These are phyloP conservation scores for Saccharomyces hybrid DNA, from an alignment of 1,139 yeast species.

Conservation along the genomic window DNA sequence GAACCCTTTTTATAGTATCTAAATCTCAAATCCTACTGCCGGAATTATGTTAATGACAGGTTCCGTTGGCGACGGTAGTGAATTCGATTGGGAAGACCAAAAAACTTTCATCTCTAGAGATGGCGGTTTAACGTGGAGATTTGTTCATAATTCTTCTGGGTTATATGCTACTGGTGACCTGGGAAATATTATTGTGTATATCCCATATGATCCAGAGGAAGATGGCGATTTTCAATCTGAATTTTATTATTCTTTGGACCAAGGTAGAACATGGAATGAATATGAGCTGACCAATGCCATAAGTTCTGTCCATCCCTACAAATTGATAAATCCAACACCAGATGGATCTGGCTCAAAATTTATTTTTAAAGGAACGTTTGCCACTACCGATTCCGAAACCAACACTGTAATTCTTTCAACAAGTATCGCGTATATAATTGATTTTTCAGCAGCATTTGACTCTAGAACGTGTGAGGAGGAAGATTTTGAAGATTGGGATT, in stretches of 20 bases:
- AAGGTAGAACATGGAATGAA: conserved; percentile 59
- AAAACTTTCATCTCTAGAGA: conserved; percentile 4
- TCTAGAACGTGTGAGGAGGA: conserved; percentile 42
- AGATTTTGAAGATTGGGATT: conserved; percentile 64
- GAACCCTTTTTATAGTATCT: conserved; percentile 1
- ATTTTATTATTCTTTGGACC: conserved; percentile 59
- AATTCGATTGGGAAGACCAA: not conserved
- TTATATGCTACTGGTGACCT: conserved; percentile 66
- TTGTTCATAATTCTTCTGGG: conserved; percentile 48
- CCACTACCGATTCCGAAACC: not conserved
- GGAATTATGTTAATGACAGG: conserved; percentile 68
- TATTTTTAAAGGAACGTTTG: conserved; percentile 41
- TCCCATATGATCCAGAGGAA: conserved; percentile 31
- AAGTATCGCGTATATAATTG: conserved; percentile 38
- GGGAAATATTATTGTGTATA: conserved; percentile 67
- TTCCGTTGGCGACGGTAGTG: conserved; percentile 36
- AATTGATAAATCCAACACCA: conserved; percentile 46
- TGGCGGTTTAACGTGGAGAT: conserved; percentile 45
- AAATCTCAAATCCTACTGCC: conserved; percentile 57
- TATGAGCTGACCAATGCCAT: conserved; percentile 37
- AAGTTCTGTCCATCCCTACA: conserved; percentile 23
- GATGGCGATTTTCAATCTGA: conserved; percentile 27
- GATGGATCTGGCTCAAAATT: conserved; percentile 68
- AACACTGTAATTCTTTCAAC: too few species aligned
- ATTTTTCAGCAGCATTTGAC: conserved; percentile 52